Base-by-base conservation (phyloP, 2,329 filamentous ascomycete genomes). In the Pyricularia sp. region DNA sequence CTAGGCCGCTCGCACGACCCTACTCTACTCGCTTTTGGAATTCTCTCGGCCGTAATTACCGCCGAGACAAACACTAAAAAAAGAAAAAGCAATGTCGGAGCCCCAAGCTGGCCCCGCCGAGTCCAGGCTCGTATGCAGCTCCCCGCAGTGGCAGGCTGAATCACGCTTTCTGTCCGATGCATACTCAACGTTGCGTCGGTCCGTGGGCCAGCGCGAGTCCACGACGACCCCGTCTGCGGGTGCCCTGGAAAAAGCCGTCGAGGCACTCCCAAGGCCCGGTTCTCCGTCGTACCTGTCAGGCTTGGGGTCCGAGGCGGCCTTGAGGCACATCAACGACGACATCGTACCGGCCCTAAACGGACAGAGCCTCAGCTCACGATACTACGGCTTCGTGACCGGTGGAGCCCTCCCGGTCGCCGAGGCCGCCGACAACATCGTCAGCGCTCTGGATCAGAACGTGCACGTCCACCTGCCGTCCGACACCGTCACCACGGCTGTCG, bases 351-450 rank as follows among this genome's bases (percentile, higher is more conserved):
- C 85, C 0, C 84, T 95, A 70, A 93, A 90, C 73, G 85, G 83
- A 20, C 86, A 88, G 74, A 89, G 87, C 72, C 83, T 85, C 61
- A 88, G 85, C 63, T 78, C 87, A 12, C 87, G 88, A 68, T 97
- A 96, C 82, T 96, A 92, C 77, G 94, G 93, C 70, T 97, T 97
- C 77, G 91, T 97, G 6, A 97, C 90, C 0, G 94, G 94, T 64
- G 91, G 92, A 17, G 83, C 85, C 9, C 91, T 94, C 0, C 92
- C 93, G 6, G 88, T 93, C 28, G 93, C 93, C 36, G 85, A 90
- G 73, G 86, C 92, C 68, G 94, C 93, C 1, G 94, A 97, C 77
- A 91, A 93, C 72, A 79, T 97, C n/a, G 93, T 94, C 70, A 89
- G 89, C 5, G 85, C 87, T 10, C 86, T 90, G 70, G 94, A 97